A percentile compares a stretch with the other conserved stretches of the same genome.
Conservation (phyloP, 2,329 filamentous ascomycete species). For the Colletotrichum gloeosporioides region DNA sequence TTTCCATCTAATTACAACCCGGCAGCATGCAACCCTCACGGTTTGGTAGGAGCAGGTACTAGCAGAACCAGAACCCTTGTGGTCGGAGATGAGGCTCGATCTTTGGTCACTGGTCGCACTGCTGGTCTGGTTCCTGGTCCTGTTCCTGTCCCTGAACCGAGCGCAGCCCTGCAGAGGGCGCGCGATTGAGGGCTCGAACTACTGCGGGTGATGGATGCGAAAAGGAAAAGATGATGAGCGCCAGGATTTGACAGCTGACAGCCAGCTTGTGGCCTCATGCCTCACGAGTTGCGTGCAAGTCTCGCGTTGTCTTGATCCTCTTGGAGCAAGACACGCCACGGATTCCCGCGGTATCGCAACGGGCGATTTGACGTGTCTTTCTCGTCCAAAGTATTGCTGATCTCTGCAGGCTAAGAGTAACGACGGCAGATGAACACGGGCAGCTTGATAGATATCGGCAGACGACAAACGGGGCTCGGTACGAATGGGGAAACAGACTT, state of each 20-base stretch:
- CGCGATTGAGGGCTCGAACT: neutral
- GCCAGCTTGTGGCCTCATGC: neutral
- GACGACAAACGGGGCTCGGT: neutral
- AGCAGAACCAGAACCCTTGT: neutral
- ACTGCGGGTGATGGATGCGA: neutral
- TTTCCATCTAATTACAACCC: conserved; percentile 7
- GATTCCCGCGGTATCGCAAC: neutral
- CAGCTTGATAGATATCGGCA: neutral
- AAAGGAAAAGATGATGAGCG: neutral
- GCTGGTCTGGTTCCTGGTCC: neutral
- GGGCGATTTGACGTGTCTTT: neutral
- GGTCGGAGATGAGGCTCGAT: conserved; percentile 17
- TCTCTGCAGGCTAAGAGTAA: neutral
- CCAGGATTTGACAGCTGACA: neutral
- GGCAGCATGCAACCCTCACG: neutral
- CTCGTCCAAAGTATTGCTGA: neutral
- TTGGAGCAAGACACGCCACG: neutral
- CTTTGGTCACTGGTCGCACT: neutral
- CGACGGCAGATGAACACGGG: neutral
- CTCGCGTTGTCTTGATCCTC: neutral
- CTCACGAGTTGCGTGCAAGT: neutral
- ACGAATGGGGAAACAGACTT: conserved; percentile 4
- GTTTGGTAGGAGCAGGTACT: neutral
- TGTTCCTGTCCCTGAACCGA: neutral
- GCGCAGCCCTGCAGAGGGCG: neutral